Evolutionary conservation across 163 green algal genomes (phyloP).

Genomic region (Chlamydomonas reinhardtii): DNA sequence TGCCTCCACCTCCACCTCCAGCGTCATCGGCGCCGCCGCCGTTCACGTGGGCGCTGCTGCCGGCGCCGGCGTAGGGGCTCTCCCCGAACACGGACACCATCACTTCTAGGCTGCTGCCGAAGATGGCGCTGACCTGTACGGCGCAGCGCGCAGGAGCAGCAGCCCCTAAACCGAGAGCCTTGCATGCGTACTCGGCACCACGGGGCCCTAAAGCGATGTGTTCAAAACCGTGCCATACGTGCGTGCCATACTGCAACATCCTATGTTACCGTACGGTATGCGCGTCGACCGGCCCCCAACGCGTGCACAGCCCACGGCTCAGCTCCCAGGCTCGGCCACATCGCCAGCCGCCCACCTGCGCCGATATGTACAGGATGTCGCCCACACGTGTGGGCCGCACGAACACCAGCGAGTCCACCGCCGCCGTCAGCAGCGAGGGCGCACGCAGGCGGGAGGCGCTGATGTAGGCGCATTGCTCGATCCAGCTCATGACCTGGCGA

Average conservation of each 20-base stretch:
- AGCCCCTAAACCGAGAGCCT: not conserved
- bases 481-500: constrained; percentile 63
- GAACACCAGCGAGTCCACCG: constrained; percentile 87
- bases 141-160: not conserved
- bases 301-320: no score
- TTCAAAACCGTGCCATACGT: no score
- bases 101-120: constrained; percentile 84
- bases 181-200: no score
- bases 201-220: no score
- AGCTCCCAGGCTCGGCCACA: no score
- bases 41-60: constrained; percentile 17
- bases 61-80: constrained; percentile 45
- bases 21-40: not conserved
- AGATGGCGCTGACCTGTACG: constrained; percentile 84
- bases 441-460: constrained; percentile 79
- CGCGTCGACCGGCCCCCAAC: no score
- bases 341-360: constrained; percentile 66
- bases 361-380: constrained; percentile 88
- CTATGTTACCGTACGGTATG: no score
- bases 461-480: constrained; percentile 91
- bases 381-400: constrained; percentile 78
- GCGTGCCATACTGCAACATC: no score
- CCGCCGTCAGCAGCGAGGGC: constrained; percentile 80
- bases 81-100: constrained; percentile 86
- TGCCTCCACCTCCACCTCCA: constrained; percentile 37